phyloP scores from a whole-genome alignment of 2,329 filamentous ascomycete genomes.

The Septoria linicola region DNA sequence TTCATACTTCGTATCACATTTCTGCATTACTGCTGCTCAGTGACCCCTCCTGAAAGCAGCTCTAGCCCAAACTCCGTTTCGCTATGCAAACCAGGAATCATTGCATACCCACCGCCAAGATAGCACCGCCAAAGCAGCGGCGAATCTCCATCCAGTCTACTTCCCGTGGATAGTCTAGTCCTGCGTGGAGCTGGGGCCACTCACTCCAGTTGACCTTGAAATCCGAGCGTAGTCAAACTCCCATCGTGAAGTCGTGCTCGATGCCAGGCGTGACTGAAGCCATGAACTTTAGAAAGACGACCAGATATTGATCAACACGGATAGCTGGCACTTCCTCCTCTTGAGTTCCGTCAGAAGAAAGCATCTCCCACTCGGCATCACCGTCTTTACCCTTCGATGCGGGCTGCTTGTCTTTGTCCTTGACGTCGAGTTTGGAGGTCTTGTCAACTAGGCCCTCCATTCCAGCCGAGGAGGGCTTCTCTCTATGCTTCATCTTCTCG shows the following conservation, averaged over 20 bases:
- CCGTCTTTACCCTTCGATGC: constrained; percentile 46
- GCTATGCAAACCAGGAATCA: constrained; percentile 19
- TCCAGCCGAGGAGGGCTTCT: constrained; percentile 55
- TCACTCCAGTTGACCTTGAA: constrained; percentile 17
- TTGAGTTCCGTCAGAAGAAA: constrained; percentile 53
- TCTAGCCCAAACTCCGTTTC: constrained; percentile 12
- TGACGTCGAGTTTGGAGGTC: constrained; percentile 57
- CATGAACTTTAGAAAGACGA: constrained; percentile 80
- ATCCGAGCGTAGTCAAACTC: constrained; percentile 58
- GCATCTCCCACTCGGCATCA: constrained; percentile 63
- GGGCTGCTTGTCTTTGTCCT: constrained; percentile 56
- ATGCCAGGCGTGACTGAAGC: constrained; percentile 85
- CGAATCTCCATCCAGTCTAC: constrained; percentile 35
- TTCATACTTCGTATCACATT: constrained; percentile 14
- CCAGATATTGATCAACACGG: constrained; percentile 82
- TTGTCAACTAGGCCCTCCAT: constrained; percentile 87
- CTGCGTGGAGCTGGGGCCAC: constrained; percentile 30
- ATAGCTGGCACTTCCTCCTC: constrained; percentile 76
- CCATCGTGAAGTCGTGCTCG: constrained; percentile 97
- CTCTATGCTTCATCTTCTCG: constrained; percentile 68
- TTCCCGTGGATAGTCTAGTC: constrained; percentile 33
- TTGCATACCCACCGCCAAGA: constrained; percentile 35
- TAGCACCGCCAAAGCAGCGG: constrained; percentile 31
- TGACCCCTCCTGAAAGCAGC: background rate
- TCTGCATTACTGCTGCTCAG: constrained; percentile 13